Base-by-base conservation (phyloP, 805 yeast species). In the Candida nanaspora region DNA sequence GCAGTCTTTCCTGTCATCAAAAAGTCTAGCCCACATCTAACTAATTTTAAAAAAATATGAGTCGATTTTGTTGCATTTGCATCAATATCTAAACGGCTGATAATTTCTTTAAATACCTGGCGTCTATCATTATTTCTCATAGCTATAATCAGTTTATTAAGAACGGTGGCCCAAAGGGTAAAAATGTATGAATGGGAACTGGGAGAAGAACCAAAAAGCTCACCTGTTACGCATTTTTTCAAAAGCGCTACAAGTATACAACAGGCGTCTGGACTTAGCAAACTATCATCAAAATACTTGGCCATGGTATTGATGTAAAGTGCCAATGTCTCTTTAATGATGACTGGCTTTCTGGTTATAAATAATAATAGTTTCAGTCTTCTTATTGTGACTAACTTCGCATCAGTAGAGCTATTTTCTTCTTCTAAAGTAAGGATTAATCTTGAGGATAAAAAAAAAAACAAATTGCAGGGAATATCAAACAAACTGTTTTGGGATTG, bases 401-500 rank as follows among this genome's bases (percentile, higher is more conserved):
- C 20, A 6, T 8, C 33, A 15, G n/a, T 18, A 16, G 10, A 6
- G 11, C 19, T 11, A 8, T 32, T 3, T 4, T 35, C 27, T 1
- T 48, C 46, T n/a, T 52, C 52, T 20, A 62, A 48, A 4, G 41
- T 18, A 2, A 30, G 22, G 10, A 15, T 45, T 30, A 45, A 51
- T 26, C 8, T 31, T 30, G 33, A 30, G 16, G 33, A 30, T 16
- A 30, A 15, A 30, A 30, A 30, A 20, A 6, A 30, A 11, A 30
- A 30, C 16, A 30, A 6, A 35, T 16, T 23, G 6, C 21, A 27
- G 47, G 51, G 28, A 60, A 63, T 0, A 69, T n/a, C n/a, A n/a
- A n/a, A n/a, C n/a, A n/a, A n/a, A n/a, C n/a, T n/a, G n/a, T n/a
- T n/a, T n/a, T n/a, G n/a, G n/a, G n/a, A n/a, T n/a, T n/a, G n/a